phyloP scores from a whole-genome alignment of 2,329 filamentous ascomycete genomes.

The Corynespora cassiicola region DNA sequence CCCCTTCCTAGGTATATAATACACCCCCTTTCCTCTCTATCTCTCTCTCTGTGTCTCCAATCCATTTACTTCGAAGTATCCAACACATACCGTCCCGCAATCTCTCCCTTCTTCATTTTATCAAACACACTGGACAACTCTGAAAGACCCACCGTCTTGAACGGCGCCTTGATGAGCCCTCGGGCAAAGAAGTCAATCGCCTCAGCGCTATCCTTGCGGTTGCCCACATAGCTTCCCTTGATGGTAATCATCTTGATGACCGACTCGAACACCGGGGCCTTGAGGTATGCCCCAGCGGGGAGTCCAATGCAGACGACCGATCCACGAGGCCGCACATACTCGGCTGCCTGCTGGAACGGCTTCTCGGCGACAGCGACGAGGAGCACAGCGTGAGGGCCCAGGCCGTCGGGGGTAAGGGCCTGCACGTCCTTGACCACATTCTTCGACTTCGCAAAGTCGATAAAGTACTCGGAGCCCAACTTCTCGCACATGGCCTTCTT shows the following conservation, averaged over 20 bases:
- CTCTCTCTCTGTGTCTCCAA: too few relatives aligned
- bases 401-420: constrained; percentile 77
- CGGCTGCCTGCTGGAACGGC: constrained; percentile 93
- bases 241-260: constrained; percentile 92
- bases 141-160: constrained; percentile 82
- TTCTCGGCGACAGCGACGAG: constrained; percentile 86
- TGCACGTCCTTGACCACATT: constrained; percentile 87
- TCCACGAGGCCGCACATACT: constrained; percentile 83
- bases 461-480: constrained; percentile 74
- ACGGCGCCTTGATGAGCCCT: constrained; percentile 85
- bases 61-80: constrained; percentile 61
- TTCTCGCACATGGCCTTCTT: constrained; percentile 74
- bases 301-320: constrained; percentile 89
- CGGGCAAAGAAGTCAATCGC: constrained; percentile 88
- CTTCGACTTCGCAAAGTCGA: constrained; percentile 80
- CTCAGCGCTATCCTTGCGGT: constrained; percentile 85
- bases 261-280: constrained; percentile 86
- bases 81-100: constrained; percentile 80
- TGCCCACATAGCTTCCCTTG: constrained; percentile 92
- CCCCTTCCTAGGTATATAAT: too few relatives aligned
- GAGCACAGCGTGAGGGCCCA: constrained; percentile 86
- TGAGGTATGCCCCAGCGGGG: constrained; percentile 76
- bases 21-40: too few relatives aligned
- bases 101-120: constrained; percentile 69
- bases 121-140: constrained; percentile 83